phyloP scores from a whole-genome alignment of 164 flowering plant species.

The Saururus chinensis region DNA sequence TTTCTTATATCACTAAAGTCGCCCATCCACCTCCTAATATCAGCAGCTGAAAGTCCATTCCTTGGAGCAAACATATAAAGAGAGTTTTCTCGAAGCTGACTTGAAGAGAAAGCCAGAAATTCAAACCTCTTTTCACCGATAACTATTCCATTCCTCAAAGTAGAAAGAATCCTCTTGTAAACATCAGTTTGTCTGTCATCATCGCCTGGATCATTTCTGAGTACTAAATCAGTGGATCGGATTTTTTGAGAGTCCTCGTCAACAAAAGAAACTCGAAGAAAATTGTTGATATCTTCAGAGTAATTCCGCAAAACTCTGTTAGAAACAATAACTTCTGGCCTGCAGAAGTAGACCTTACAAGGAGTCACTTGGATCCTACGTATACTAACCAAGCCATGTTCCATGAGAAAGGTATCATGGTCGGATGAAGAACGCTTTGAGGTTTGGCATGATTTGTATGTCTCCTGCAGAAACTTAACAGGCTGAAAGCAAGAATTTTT shows the following conservation, averaged over 20 bases:
- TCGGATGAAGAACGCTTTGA: slow-evolving; percentile 10
- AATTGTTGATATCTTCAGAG: slow-evolving; percentile 41
- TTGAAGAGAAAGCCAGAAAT: slow-evolving; percentile 85
- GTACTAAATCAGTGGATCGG: slow-evolving; percentile 43
- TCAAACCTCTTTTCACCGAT: slow-evolving; percentile 81
- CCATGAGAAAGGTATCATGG: slow-evolving; percentile 32
- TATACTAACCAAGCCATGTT: slow-evolving; percentile 58
- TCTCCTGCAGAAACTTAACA: slow-evolving; percentile 44
- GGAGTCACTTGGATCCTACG: slow-evolving; percentile 79
- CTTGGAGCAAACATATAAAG: slow-evolving; percentile 84
- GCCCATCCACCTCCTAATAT: slow-evolving; percentile 78
- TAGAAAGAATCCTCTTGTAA: slow-evolving; percentile 47
- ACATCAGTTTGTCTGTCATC: slow-evolving; percentile 28
- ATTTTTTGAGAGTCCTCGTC: slow-evolving; percentile 67
- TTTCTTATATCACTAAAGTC: slow-evolving; percentile 55
- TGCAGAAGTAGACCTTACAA: slow-evolving; percentile 52
- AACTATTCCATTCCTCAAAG: slow-evolving; percentile 48
- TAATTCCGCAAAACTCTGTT: slow-evolving; percentile 67
- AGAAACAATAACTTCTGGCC: slow-evolving; percentile 71
- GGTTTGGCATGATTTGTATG: slow-evolving; percentile 24
- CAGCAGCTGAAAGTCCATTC: slow-evolving; percentile 37
- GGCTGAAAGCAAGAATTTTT: slow-evolving; percentile 84
- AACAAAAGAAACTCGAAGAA: slow-evolving; percentile 69
- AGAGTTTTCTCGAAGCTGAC: slow-evolving; percentile 76
- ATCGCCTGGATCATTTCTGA: slow-evolving; percentile 13